A percentile compares a stretch with the other conserved stretches of the same genome.
Evolutionary conservation across 257 asterid genomes (phyloP).

Genomic region (Solanum rostratum): DNA sequence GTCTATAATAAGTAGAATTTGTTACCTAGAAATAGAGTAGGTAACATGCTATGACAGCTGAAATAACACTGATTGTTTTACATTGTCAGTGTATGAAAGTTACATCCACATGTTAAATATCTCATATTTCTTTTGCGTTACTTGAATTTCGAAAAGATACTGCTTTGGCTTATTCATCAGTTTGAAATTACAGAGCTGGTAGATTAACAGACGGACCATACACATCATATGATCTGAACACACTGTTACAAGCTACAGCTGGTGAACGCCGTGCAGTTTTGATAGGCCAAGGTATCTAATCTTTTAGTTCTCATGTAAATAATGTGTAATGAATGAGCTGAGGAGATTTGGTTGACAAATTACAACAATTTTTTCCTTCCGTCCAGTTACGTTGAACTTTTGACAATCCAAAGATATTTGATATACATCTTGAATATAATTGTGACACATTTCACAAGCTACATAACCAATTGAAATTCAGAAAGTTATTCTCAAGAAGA

Average conservation of each 20-base stretch:
- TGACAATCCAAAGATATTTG: no score
- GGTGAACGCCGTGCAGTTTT: constrained; percentile 96
- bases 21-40: background rate
- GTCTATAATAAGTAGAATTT: background rate
- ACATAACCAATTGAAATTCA: no score
- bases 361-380: no score
- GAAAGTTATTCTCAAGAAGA: no score
- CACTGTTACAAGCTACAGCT: constrained; percentile 87
- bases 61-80: background rate
- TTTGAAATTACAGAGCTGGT: constrained; percentile 47
- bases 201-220: constrained; percentile 95
- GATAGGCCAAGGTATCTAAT: constrained; percentile 66
- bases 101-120: background rate
- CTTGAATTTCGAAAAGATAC: background rate
- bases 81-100: background rate
- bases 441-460: no score
- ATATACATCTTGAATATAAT: no score
- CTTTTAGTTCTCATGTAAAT: background rate
- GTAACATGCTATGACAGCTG: background rate
- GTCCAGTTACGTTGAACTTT: no score
- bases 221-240: constrained; percentile 90
- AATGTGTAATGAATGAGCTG: background rate
- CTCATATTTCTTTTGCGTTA: background rate
- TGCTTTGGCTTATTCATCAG: background rate
- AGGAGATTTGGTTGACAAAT: no score